phyloP scores from a whole-genome alignment of 192 early-diverging fungal genomes.

The Coemansia sp. region DNA sequence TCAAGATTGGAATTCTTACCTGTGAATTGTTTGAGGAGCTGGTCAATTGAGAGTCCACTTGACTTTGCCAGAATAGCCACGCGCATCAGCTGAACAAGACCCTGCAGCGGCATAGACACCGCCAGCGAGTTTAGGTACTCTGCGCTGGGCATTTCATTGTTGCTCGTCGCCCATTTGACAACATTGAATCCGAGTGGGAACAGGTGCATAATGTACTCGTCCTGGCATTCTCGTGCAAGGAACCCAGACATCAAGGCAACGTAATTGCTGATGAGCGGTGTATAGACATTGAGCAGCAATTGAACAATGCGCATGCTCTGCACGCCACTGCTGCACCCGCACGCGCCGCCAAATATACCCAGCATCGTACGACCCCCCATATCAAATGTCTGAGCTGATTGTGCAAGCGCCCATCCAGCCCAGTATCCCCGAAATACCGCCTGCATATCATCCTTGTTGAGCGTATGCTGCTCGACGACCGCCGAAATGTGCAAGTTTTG shows the following conservation, averaged over 20 bases:
- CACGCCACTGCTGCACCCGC: slow-evolving; percentile 66
- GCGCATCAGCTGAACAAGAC: slow-evolving; percentile 81
- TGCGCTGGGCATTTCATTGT: slow-evolving; percentile 62
- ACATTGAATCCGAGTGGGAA: slow-evolving; percentile 72
- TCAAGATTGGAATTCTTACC: slow-evolving; percentile 13
- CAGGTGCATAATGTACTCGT: slow-evolving; percentile 58
- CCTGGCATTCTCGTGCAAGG: slow-evolving; percentile 56
- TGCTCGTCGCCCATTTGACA: slow-evolving; percentile 68
- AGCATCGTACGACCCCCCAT: slow-evolving; percentile 22
- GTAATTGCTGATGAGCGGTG: slow-evolving; percentile 64
- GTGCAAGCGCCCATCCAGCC: neutral
- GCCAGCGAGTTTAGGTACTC: slow-evolving; percentile 71
- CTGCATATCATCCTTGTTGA: neutral
- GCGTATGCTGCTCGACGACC: neutral
- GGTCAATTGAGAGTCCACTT: slow-evolving; percentile 55
- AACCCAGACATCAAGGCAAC: slow-evolving; percentile 71
- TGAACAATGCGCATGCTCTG: slow-evolving; percentile 77
- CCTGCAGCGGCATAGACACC: slow-evolving; percentile 78
- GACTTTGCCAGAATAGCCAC: slow-evolving; percentile 73
- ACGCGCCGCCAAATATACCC: slow-evolving; percentile 88
- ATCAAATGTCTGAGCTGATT: neutral
- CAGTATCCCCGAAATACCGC: neutral
- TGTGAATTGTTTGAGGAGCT: slow-evolving; percentile 49
- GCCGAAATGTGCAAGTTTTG: slow-evolving; percentile 11
- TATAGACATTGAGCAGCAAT: slow-evolving; percentile 64